A percentile compares a stretch with the other conserved stretches of the same genome.
Evolutionary conservation across 1,139 yeast species (phyloP).

Genomic region (Debaryomycetaceae sp.): DNA sequence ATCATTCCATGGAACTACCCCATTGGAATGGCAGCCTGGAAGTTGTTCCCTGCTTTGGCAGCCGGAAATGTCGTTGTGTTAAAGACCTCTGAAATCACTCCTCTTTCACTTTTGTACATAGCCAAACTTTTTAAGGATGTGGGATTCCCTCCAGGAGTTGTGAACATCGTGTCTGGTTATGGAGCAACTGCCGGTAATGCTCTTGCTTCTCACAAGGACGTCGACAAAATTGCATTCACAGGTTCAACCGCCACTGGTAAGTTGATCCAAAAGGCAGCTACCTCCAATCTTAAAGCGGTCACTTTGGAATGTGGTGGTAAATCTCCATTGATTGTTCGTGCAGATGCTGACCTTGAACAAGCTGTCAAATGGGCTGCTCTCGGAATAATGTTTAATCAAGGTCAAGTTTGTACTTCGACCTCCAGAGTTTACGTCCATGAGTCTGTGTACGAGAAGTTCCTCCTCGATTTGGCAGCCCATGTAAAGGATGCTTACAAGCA

Average conservation of each 20-base stretch:
- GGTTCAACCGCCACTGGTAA: slow-evolving; percentile 63
- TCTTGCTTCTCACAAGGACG: slow-evolving; percentile 51
- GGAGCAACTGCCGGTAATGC: slow-evolving; percentile 59
- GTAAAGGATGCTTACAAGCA: slow-evolving; percentile 47
- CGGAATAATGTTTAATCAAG: slow-evolving; percentile 78
- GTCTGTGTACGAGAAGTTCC: slow-evolving; percentile 45
- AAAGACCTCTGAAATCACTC: slow-evolving; percentile 68
- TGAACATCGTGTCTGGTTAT: slow-evolving; percentile 56
- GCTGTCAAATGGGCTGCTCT: slow-evolving; percentile 84
- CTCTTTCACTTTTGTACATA: slow-evolving; percentile 55
- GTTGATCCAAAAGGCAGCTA: slow-evolving; percentile 57
- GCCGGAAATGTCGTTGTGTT: slow-evolving; percentile 65
- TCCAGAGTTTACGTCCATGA: slow-evolving; percentile 46
- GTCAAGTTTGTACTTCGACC: slow-evolving; percentile 47
- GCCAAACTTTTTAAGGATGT: slow-evolving; percentile 57
- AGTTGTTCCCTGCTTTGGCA: slow-evolving; percentile 61
- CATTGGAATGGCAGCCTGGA: slow-evolving; percentile 58
- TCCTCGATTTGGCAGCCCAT: slow-evolving; percentile 35
- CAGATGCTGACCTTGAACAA: slow-evolving; percentile 71
- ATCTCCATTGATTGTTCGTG: slow-evolving; percentile 69
- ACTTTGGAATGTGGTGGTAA: slow-evolving; percentile 95
- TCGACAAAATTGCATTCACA: slow-evolving; percentile 69
- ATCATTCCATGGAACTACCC: slow-evolving; percentile 71
- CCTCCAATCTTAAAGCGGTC: slow-evolving; percentile 61
- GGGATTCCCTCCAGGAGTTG: slow-evolving; percentile 72